Base-by-base conservation (phyloP, 208 protist species). In the Naegleria gruberi region DNA sequence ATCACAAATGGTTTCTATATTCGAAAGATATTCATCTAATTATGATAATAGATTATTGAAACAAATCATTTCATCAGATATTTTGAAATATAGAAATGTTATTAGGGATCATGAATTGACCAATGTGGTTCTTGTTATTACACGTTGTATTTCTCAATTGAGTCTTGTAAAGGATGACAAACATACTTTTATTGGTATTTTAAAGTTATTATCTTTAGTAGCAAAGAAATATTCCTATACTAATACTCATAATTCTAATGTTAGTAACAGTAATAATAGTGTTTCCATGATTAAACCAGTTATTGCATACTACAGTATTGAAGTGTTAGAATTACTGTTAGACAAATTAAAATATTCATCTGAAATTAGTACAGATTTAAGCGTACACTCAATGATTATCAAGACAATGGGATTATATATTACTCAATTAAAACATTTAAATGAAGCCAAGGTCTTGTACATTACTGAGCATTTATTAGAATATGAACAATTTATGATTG, bases 71-170 rank as follows among this genome's bases (percentile, higher is more conserved):
- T 37, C 17, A 77, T 12, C 17, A 77, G 65, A 77, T 37, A 77
- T 77, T 19, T 77, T 77, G 34, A 19, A 77, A 37, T 37, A 37
- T 7, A 77, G 30, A 77, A n/a, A 77, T 77, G 30, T 77, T 5
- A 40, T 87, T 26, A 1, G 82, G n/a, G 82, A 86, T 46, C 82
- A 86, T 40, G 82, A 86, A 86, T 86, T 86, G 41, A 37, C 15
- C 19, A 86, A 86, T 86, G 42, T 86, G 0, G 37, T 43, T n/a
- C 1, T 55, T 6, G n/a, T 87, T 6, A 55, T 87, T n/a, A 37
- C 5, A 23, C 2, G 43, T 40, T 55, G 43, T 40, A 55, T 87
- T 34, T 30, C 8, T 41, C n/a, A 55, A 87, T 55, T 87, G 6
- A 87, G 26, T 55, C 44, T 55, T 30, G 17, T 87, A 5, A 86